Percentiles rank a stretch among this genome's conserved stretches.
phyloP scores from a whole-genome alignment of 257 asterid species.

The Scutellaria baicalensis region DNA sequence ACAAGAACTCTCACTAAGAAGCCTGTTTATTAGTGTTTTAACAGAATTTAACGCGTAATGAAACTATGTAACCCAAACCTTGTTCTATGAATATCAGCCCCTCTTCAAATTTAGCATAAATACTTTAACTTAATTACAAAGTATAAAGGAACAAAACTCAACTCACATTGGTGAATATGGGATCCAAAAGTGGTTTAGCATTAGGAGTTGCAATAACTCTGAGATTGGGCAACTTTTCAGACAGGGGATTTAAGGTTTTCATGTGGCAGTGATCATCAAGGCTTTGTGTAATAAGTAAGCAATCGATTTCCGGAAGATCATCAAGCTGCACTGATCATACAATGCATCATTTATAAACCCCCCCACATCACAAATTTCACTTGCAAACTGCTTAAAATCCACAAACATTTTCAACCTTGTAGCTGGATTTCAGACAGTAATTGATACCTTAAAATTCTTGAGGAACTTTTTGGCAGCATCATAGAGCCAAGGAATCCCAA shows the following conservation, averaged over 20 bases:
- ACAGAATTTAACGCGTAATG: background rate
- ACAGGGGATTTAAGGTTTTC: slow-evolving; percentile 77
- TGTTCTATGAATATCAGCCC: too few relatives aligned
- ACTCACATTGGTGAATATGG: slow-evolving; percentile 73
- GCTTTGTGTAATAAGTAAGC: slow-evolving; percentile 89
- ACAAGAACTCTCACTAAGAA: background rate
- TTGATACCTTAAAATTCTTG: slow-evolving; percentile 59
- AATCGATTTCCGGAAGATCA: slow-evolving; percentile 73
- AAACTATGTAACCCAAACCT: too few relatives aligned
- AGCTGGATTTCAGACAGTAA: background rate
- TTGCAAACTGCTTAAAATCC: background rate
- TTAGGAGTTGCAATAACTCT: slow-evolving; percentile 81
- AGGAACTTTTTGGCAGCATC: slow-evolving; percentile 86
- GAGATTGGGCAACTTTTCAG: slow-evolving; percentile 57
- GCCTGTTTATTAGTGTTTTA: background rate
- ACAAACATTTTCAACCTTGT: background rate
- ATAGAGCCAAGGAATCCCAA: slow-evolving; percentile 90
- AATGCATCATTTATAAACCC: slow-evolving; percentile 15
- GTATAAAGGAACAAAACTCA: background rate
- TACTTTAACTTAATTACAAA: background rate
- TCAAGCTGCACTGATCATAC: slow-evolving; percentile 57
- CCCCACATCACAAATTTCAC: background rate
- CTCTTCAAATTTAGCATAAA: too few relatives aligned
- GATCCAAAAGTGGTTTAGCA: slow-evolving; percentile 73
- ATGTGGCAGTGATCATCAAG: slow-evolving; percentile 97